Base-by-base conservation (phyloP, 257 asterid genomes). In the Ajuga chamaepitys region DNA sequence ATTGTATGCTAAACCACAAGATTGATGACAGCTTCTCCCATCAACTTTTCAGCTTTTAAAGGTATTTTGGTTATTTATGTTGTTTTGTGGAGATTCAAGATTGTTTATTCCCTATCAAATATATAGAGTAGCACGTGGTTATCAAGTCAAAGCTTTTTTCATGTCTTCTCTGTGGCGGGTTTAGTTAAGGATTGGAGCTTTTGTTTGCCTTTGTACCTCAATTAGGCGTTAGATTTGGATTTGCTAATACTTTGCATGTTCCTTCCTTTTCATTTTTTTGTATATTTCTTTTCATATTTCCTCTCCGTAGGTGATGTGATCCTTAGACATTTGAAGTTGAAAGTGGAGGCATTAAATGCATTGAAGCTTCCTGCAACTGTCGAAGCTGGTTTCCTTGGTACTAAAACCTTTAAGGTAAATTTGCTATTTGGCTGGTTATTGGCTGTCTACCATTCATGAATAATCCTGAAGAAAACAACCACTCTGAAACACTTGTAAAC, bases 281-380 rank as follows among this genome's bases (percentile, higher is more conserved):
- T 30, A 8, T 30, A 1, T 30, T 30, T n/a, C n/a, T n/a, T n/a
- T n/a, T n/a, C n/a, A n/a, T n/a, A n/a, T 30, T 30, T 30, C 5
- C 37, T 30, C 37, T 30, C 37, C 37, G 51, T 32, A 93, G 99
- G 99, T 66, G 99, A 93, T 79, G 99, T 93, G 64, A 95, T 93
- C 74, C 97, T 93, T 71, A 93, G 75, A 76, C 97, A 93, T 74
- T 83, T 89, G 86, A 87, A 89, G 75, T 70, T 89, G 68, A 93
- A 89, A 81, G 95, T 97, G 0, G 97, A 93, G 83, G 99, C 97
- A 41, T 77, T 93, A 79, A 93, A 93, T 77, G 88, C 97, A 4
- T 70, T 93, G 78, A 89, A 88, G 80, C 96, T 93, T 76, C 99
- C 97, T 47, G 88, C 89, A 64, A 86, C 86, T 24, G 97, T 93